These are phyloP conservation scores for Lasiosphaeria ovina DNA, from an alignment of 495 filamentous ascomycete species.

Conservation along the genomic window DNA sequence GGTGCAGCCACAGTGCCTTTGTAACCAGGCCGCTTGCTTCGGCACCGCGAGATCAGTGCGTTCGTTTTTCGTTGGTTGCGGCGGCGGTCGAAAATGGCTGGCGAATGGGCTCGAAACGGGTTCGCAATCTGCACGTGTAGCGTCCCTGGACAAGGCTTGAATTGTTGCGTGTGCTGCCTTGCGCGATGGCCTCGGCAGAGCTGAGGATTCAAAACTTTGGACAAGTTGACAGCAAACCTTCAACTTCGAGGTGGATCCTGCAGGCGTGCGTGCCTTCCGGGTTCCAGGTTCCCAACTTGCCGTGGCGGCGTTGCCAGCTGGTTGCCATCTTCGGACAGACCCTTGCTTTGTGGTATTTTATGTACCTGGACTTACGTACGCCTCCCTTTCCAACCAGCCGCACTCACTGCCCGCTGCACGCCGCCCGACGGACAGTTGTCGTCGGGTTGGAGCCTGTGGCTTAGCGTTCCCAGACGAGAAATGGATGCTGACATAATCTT, in stretches of 20 bases:
- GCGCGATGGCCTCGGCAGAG: neutral
- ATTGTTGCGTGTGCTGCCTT: conserved; percentile 2
- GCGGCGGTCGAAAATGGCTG: too few relatives aligned
- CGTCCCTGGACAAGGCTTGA: neutral
- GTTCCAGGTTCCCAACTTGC: neutral
- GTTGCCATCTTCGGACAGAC: neutral
- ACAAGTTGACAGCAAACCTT: conserved; percentile 13
- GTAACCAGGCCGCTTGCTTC: too few relatives aligned
- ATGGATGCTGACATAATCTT: too few relatives aligned
- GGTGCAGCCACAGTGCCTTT: neutral
- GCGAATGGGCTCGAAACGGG: neutral
- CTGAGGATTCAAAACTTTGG: neutral
- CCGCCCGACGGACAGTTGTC: too few relatives aligned
- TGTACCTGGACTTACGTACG: neutral
- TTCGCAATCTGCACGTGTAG: neutral
- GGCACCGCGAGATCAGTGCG: too few relatives aligned
- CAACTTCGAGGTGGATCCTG: conserved; percentile 9
- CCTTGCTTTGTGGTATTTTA: neutral
- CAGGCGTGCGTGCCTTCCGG: neutral
- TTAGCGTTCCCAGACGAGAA: too few relatives aligned
- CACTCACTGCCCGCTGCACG: too few relatives aligned
- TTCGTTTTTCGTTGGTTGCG: too few relatives aligned
- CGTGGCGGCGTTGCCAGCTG: conserved; percentile 4
- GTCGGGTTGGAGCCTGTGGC: too few relatives aligned
- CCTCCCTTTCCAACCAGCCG: too few relatives aligned